Percentiles rank a stretch among this genome's conserved stretches.
Conservation (phyloP, 768 basidiomycete species). For the Amyloporia xantha region DNA sequence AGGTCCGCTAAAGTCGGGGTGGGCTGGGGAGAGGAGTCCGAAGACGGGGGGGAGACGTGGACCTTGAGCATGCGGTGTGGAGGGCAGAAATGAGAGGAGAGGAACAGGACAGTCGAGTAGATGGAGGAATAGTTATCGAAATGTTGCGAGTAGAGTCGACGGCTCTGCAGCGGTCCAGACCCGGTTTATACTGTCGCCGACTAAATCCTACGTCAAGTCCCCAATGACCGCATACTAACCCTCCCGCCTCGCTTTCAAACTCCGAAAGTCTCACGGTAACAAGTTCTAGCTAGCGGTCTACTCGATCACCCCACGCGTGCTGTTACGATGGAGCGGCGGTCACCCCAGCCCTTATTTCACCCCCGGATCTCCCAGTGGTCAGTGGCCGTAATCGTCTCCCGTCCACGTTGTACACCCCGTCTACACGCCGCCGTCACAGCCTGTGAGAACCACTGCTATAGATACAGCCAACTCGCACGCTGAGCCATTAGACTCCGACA, state of each 20-base stretch:
- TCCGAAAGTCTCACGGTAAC: background rate
- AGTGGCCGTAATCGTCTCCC: background rate
- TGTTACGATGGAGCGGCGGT: background rate
- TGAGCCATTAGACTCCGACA: too few relatives aligned
- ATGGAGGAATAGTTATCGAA: background rate
- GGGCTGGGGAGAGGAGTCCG: conserved; percentile 23
- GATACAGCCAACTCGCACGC: background rate
- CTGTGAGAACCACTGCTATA: background rate
- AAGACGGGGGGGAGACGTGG: conserved; percentile 26
- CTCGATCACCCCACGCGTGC: background rate
- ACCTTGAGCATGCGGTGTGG: conserved; percentile 31
- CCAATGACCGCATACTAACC: background rate
- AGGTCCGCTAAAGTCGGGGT: conserved; percentile 51
- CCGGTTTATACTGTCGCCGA: conserved; percentile 3
- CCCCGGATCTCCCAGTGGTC: background rate
- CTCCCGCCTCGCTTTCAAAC: background rate
- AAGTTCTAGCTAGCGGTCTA: background rate
- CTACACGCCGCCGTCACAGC: background rate
- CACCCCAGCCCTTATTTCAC: background rate
- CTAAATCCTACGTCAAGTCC: conserved; percentile 1
- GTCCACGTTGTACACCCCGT: background rate
- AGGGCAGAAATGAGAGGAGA: conserved; percentile 8
- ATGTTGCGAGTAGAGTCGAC: background rate
- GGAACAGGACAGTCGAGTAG: background rate
- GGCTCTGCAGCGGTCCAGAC: conserved; percentile 1